phyloP scores from a whole-genome alignment of 1,284 basidiomycete species.

The Fistulinella cinereoalba region DNA sequence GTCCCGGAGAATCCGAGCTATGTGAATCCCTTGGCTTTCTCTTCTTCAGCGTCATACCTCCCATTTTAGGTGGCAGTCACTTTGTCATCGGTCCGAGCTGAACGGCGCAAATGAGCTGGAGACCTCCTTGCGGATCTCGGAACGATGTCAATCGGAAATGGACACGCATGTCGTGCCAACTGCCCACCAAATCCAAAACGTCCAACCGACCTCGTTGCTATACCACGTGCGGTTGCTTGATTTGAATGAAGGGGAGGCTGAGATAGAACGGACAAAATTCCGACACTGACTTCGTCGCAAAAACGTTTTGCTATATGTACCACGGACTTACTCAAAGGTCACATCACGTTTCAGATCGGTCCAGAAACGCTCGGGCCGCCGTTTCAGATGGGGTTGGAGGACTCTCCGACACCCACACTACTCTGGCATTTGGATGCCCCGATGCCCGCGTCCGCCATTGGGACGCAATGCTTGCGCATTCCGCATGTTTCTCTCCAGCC shows the following conservation, averaged over 20 bases:
- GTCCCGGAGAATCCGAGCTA: not conserved
- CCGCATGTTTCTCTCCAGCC: not conserved
- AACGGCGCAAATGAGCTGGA: not conserved
- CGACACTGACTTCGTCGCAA: no score
- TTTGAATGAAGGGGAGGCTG: not conserved
- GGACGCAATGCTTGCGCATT: not conserved
- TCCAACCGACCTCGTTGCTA: not conserved
- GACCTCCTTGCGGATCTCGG: not conserved
- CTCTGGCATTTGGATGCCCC: not conserved
- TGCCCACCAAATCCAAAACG: not conserved
- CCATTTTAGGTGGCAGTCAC: not conserved
- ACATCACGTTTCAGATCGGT: not conserved
- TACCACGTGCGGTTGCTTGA: not conserved
- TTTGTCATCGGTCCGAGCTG: not conserved
- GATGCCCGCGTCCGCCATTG: not conserved
- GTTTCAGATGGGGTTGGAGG: not conserved
- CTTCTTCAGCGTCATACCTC: no score
- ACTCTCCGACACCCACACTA: not conserved
- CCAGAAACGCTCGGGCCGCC: no score
- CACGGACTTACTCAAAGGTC: not conserved
- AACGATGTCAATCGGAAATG: constrained; percentile 5
- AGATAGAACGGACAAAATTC: not conserved
- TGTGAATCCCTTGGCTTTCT: not conserved
- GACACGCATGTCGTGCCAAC: not conserved
- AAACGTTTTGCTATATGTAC: no score